Evolutionary conservation across 352 stramenopile species (phyloP).

Genomic region (Phytophthora pinifolia): DNA sequence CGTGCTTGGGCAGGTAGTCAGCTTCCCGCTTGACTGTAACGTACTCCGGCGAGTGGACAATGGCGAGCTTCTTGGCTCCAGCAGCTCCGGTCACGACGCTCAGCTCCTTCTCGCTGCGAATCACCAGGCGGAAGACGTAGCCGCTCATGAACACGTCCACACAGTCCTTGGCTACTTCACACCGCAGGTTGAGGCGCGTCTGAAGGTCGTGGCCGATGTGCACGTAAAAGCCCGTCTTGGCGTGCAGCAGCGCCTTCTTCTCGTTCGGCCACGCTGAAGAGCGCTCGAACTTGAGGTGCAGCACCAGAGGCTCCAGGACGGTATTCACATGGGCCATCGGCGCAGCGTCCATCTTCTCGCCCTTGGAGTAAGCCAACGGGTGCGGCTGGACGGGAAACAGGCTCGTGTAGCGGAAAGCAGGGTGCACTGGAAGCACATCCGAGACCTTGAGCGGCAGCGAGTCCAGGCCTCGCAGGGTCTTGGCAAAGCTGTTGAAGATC

Average conservation of each 20-base stretch:
- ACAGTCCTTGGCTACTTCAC: constrained; percentile 69
- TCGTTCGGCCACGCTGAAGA: constrained; percentile 87
- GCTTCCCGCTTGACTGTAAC: constrained; percentile 59
- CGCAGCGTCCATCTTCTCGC: constrained; percentile 51
- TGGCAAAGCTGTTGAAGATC: constrained; percentile 81
- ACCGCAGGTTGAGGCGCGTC: constrained; percentile 54
- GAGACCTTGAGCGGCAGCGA: constrained; percentile 87
- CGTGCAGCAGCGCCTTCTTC: constrained; percentile 72
- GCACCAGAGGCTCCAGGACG: constrained; percentile 67
- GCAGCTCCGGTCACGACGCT: constrained; percentile 57
- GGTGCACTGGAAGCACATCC: constrained; percentile 75
- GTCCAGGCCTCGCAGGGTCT: constrained; percentile 72
- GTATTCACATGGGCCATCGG: constrained; percentile 69
- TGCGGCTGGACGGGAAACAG: constrained; percentile 82
- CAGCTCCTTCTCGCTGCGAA: constrained; percentile 81
- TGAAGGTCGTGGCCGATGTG: constrained; percentile 84
- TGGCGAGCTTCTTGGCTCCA: constrained; percentile 53
- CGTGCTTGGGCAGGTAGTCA: constrained; percentile 66
- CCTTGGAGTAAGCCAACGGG: constrained; percentile 82
- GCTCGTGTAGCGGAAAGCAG: constrained; percentile 87
- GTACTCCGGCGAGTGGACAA: constrained; percentile 67
- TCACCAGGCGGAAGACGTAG: constrained; percentile 83
- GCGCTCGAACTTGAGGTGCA: constrained; percentile 84
- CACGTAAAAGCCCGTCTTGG: constrained; percentile 90
- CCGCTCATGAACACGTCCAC: constrained; percentile 84